Base-by-base conservation (phyloP, 345 rosid genomes). In the Linum usitatissimum region DNA sequence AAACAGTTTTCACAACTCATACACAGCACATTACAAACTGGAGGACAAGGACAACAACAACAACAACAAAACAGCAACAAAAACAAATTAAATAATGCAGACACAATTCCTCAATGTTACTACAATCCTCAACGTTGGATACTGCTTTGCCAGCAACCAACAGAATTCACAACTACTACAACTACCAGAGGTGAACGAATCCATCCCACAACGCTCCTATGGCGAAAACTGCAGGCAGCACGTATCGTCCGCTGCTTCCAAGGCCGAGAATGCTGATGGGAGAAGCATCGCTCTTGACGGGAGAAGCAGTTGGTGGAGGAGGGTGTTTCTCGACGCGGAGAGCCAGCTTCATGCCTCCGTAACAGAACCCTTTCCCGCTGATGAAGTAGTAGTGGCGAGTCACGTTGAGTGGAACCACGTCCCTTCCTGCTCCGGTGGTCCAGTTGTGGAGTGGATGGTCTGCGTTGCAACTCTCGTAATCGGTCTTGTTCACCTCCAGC, bases 301-400 rank as follows among this genome's bases (percentile, higher is more conserved):
- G 83, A 56, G 87, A 6, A 54, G 85, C 63, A 31, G 58, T 12
- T 17, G 99, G 90, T 68, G 97, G 87, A 9, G 89, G 92, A 64
- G 92, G 95, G 0, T 61, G 75, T 66, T 90, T 83, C 73, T 82
- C 84, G 0, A 90, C 97, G 0, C 38, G 72, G 73, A 90, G 23
- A 0, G 81, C 76, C 3, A 94, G 18, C 76, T 90, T 94, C 86
- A 88, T 85, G 67, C 96, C 97, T 0, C 81, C 72, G 12, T n/a
- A 87, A 79, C 99, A 94, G 80, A 85, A 87, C 19, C 99, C 95
- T 58, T 80, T 84, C 68, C 99, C 92, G 20, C 96, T 90, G 34
- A 90, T 68, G 69, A 90, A 71, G 67, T 86, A 94, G 83, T 78
- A 90, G 21, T 73, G 64, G 3, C 86, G 82, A 6, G 95, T 94